A percentile compares a stretch with the other conserved stretches of the same genome.
Evolutionary conservation across 2,329 filamentous ascomycete genomes (phyloP).

Genomic region (Hymenoscyphus linearis): DNA sequence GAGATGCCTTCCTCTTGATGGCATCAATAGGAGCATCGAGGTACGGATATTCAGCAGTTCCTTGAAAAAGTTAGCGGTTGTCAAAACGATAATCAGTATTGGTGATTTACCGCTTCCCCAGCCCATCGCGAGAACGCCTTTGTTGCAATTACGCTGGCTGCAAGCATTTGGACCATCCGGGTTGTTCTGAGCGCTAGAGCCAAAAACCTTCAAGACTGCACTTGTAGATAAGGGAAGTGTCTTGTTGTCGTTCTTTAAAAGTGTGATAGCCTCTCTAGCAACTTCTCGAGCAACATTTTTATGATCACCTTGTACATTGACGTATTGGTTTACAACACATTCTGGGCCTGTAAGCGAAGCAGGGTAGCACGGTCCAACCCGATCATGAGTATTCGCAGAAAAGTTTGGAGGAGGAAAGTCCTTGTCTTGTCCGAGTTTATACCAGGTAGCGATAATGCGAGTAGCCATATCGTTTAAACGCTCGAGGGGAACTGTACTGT

Average conservation of each 20-base stretch:
- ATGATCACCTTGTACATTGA: constrained; percentile 52
- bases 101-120: constrained; percentile 69
- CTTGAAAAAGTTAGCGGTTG: constrained; percentile 33
- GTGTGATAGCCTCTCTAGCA: constrained; percentile 49
- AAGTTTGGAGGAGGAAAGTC: constrained; percentile 53
- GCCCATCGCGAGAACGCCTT: constrained; percentile 63
- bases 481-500: constrained; percentile 51
- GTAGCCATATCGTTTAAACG: constrained; percentile 53
- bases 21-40: constrained; percentile 69
- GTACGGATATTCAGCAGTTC: constrained; percentile 69
- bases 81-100: constrained; percentile 33
- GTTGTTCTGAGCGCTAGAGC: constrained; percentile 47
- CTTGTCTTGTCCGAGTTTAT: constrained; percentile 53
- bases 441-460: constrained; percentile 55
- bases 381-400: constrained; percentile 51
- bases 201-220: constrained; percentile 40
- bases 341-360: constrained; percentile 52
- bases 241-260: constrained; percentile 59
- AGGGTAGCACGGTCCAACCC: constrained; percentile 51
- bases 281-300: constrained; percentile 45
- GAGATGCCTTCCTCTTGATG: constrained; percentile 55
- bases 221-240: constrained; percentile 42
- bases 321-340: constrained; percentile 64
- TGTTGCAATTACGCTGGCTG: constrained; percentile 48
- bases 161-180: constrained; percentile 62